These are phyloP conservation scores for Irpex sp. DNA, from an alignment of 1,284 basidiomycete species.

Conservation along the genomic window DNA sequence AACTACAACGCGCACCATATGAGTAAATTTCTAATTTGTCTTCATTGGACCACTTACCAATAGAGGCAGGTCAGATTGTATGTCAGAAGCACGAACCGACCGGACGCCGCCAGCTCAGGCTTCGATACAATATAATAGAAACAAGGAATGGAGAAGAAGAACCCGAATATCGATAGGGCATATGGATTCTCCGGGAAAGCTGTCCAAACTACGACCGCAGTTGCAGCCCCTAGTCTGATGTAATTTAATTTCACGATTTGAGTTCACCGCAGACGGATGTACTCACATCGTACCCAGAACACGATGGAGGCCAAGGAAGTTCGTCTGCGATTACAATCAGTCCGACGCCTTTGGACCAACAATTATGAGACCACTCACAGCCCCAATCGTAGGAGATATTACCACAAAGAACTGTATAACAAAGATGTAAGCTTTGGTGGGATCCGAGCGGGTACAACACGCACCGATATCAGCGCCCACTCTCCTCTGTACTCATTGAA, in stretches of 20 bases:
- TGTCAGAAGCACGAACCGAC: constrained; percentile 85
- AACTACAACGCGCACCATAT: constrained; percentile 42
- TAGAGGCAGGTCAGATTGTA: constrained; percentile 92
- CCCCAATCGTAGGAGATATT: constrained; percentile 85
- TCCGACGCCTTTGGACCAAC: constrained; percentile 4
- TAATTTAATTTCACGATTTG: constrained; percentile 4
- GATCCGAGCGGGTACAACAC: constrained; percentile 23
- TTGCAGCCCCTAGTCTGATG: constrained; percentile 74
- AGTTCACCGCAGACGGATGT: not conserved
- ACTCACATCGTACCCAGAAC: constrained; percentile 80
- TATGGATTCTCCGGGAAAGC: constrained; percentile 76
- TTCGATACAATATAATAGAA: constrained; percentile 87
- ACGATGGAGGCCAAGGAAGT: constrained; percentile 75
- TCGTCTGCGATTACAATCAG: constrained; percentile 54
- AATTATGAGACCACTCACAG: constrained; percentile 41
- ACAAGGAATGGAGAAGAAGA: constrained; percentile 90
- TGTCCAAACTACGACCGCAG: constrained; percentile 71
- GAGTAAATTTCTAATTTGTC: not conserved
- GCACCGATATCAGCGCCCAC: constrained; percentile 91
- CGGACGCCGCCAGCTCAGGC: constrained; percentile 76
- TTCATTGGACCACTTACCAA: constrained; percentile 46
- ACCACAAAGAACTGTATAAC: constrained; percentile 74
- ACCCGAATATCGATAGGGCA: constrained; percentile 79
- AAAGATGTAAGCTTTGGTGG: not conserved
- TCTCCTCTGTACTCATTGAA: constrained; percentile 87